phyloP scores from a whole-genome alignment of 2,329 filamentous ascomycete genomes.

The Fusarium gaditjirri region DNA sequence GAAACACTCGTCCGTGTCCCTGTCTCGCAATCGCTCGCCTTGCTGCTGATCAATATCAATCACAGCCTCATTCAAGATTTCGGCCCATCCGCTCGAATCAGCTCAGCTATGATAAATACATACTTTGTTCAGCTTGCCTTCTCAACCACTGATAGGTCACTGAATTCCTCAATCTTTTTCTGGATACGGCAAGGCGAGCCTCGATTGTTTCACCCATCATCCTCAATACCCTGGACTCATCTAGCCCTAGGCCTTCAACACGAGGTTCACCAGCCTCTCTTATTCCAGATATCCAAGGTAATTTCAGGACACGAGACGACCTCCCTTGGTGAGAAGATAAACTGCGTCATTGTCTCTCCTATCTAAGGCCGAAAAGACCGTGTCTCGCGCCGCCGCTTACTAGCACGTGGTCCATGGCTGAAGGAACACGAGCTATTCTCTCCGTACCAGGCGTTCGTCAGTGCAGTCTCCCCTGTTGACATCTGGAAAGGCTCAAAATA shows the following conservation, averaged over 20 bases:
- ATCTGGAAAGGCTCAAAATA: conserved; percentile 40
- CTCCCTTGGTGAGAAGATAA: conserved; percentile 3
- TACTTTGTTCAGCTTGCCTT: neutral
- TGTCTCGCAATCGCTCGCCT: neutral
- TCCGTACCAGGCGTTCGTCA: conserved; percentile 26
- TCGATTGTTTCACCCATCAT: conserved; percentile 3
- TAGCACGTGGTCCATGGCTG: conserved; percentile 31
- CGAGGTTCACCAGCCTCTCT: conserved; percentile 25
- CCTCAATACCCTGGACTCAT: conserved; percentile 18
- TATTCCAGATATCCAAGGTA: conserved; percentile 9
- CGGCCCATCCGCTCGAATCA: neutral
- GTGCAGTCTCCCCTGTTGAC: conserved; percentile 34
- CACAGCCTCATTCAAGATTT: neutral
- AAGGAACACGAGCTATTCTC: conserved; percentile 36
- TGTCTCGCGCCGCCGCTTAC: conserved; percentile 26
- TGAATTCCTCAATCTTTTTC: conserved; percentile 21
- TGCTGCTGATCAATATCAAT: neutral
- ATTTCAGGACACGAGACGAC: conserved; percentile 27
- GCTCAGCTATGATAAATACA: neutral
- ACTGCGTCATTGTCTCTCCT: conserved; percentile 17
- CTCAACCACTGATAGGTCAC: neutral
- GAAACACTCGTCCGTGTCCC: neutral
- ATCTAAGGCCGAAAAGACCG: conserved; percentile 30
- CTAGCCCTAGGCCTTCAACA: conserved; percentile 15
- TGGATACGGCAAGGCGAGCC: conserved; percentile 19